phyloP scores from a whole-genome alignment of 495 filamentous ascomycete species.

The Tuber microsphaerosporum region DNA sequence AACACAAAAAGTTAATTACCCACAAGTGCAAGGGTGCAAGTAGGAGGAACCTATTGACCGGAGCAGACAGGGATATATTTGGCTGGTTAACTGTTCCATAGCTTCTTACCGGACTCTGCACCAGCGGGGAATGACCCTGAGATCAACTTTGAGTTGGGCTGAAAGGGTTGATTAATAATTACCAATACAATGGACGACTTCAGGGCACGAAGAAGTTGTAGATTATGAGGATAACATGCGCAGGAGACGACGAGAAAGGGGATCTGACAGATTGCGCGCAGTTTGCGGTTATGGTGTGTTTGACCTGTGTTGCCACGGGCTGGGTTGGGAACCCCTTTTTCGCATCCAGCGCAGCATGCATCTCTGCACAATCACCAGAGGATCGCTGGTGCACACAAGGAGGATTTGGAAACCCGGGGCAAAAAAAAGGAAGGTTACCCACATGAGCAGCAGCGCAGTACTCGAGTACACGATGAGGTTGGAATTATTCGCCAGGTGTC shows the following conservation, averaged over 20 bases:
- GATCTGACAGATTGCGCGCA: not conserved
- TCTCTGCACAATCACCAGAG: not conserved
- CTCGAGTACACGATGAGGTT: not conserved
- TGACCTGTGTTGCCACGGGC: not conserved
- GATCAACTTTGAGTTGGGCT: not conserved
- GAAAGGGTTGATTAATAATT: not conserved
- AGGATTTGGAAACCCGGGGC: not conserved
- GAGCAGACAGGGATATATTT: too few relatives aligned
- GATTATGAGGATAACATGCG: not conserved
- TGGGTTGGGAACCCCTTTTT: constrained; percentile 3
- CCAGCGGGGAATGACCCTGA: not conserved
- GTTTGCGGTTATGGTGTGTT: not conserved
- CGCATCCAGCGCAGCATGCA: not conserved
- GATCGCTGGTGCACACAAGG: not conserved
- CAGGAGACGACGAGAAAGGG: not conserved
- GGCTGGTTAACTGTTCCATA: too few relatives aligned
- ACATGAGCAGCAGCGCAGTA: not conserved
- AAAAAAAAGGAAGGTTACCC: not conserved
- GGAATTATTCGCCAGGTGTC: not conserved
- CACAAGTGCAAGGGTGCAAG: too few relatives aligned
- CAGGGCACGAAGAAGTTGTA: not conserved
- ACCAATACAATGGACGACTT: not conserved
- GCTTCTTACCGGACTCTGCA: too few relatives aligned
- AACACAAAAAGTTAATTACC: too few relatives aligned
- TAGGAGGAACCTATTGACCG: too few relatives aligned